A percentile compares a stretch with the other conserved stretches of the same genome.
Evolutionary conservation across 1,284 basidiomycete genomes (phyloP).

Genomic region (Coniophora puteana): DNA sequence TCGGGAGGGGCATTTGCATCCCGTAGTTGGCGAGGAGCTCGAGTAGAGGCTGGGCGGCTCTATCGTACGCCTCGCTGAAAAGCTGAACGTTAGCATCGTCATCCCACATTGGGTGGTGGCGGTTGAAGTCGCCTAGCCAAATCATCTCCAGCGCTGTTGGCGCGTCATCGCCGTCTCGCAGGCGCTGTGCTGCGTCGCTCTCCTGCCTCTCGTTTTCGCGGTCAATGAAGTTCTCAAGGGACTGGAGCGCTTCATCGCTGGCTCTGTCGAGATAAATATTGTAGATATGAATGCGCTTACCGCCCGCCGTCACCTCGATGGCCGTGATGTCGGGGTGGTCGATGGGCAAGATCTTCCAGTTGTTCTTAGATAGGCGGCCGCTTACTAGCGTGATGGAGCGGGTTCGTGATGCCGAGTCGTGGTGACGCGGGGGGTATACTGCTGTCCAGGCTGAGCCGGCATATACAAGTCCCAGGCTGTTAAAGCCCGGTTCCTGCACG

Average conservation of each 20-base stretch:
- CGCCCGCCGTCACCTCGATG: constrained; percentile 10
- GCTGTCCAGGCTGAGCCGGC: not conserved
- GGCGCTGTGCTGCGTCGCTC: not conserved
- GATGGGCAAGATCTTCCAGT: not conserved
- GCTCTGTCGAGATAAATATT: constrained; percentile 28
- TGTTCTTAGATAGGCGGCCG: not conserved
- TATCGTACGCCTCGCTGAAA: not conserved
- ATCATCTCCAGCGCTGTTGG: too few relatives aligned
- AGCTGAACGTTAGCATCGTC: not conserved
- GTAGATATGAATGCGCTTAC: constrained; percentile 13
- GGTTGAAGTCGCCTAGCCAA: constrained; percentile 4
- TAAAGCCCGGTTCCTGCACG: not conserved
- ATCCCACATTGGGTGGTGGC: constrained; percentile 4
- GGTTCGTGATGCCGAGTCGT: constrained; percentile 10
- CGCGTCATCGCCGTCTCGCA: fast-evolving
- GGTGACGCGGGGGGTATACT: not conserved
- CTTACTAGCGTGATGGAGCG: constrained; percentile 10
- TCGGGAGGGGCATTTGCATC: constrained; percentile 26
- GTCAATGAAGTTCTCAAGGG: constrained; percentile 6
- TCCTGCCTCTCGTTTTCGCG: not conserved
- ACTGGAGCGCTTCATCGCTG: constrained; percentile 12
- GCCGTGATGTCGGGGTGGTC: constrained; percentile 18
- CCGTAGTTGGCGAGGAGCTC: constrained; percentile 12
- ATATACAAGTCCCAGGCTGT: not conserved
- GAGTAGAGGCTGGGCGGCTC: constrained; percentile 13